phyloP scores from a whole-genome alignment of 306 rosid genomes.

The Quercus robur region DNA sequence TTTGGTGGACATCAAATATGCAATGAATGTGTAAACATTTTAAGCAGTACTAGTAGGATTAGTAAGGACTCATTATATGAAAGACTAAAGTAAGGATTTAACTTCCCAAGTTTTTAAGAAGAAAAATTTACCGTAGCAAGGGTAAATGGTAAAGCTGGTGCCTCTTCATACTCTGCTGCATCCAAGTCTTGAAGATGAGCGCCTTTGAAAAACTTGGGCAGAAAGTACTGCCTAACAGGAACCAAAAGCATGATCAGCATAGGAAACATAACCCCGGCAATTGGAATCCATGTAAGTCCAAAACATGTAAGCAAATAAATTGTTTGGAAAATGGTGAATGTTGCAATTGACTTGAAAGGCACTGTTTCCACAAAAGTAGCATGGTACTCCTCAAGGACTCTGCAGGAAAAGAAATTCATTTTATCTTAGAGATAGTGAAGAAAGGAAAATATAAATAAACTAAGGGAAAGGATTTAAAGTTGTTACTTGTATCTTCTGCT shows the following conservation, averaged over 20 bases:
- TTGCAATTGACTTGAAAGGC: conserved; percentile 79
- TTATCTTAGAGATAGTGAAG: not conserved
- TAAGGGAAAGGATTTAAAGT: not conserved
- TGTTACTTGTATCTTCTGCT: conserved; percentile 81
- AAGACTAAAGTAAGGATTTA: not conserved
- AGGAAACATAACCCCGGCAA: conserved; percentile 94
- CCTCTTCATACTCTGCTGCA: conserved; percentile 94
- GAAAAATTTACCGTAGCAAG: conserved; percentile 63
- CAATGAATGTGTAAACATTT: not conserved
- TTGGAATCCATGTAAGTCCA: conserved; percentile 97
- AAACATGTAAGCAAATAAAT: conserved; percentile 74
- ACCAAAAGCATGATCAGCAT: conserved; percentile 95
- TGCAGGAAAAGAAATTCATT: conserved; percentile 30
- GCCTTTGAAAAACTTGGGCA: conserved; percentile 90
- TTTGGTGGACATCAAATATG: conserved; percentile 7
- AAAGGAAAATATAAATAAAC: not conserved
- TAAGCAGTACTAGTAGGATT: not conserved
- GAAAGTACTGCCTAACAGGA: conserved; percentile 81
- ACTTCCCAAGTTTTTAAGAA: not conserved
- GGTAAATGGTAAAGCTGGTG: conserved; percentile 70
- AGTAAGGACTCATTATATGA: not conserved
- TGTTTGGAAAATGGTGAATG: conserved; percentile 81
- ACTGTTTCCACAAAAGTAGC: conserved; percentile 99
- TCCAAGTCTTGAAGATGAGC: conserved; percentile 94
- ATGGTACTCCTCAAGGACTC: conserved; percentile 96